Conservation (phyloP, 345 rosid genomes). For the Clarkia xantiana region DNA sequence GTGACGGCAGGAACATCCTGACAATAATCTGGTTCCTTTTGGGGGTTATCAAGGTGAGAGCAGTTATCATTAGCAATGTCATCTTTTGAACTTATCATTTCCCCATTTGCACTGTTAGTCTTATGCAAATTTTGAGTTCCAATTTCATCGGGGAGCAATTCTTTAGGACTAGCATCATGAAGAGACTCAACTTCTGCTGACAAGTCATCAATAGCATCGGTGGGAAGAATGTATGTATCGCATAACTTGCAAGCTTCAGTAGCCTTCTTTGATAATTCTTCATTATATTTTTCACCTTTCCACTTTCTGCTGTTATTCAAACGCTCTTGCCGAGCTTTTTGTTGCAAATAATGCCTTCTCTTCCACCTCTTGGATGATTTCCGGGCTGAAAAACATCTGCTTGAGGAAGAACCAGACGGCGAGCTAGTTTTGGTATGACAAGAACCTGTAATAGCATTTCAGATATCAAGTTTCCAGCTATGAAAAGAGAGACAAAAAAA, state of each 20-base stretch:
- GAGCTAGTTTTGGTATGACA: conserved; percentile 31
- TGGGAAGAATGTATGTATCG: conserved; percentile 11
- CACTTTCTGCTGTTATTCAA: conserved; percentile 82
- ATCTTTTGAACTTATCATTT: conserved; percentile 19
- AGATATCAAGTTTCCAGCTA: neutral
- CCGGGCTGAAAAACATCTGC: conserved; percentile 39
- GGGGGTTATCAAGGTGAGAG: conserved; percentile 14
- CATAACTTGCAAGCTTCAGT: conserved; percentile 18
- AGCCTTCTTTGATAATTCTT: conserved; percentile 21
- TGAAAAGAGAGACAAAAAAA: too few relatives aligned
- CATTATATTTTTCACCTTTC: conserved; percentile 61
- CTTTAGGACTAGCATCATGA: conserved; percentile 29
- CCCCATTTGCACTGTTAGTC: conserved; percentile 25
- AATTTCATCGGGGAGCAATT: conserved; percentile 17
- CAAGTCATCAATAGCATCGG: conserved; percentile 21
- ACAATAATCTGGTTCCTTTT: conserved; percentile 15
- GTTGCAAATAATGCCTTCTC: conserved; percentile 64
- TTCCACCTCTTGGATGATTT: conserved; percentile 86
- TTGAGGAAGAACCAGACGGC: conserved; percentile 31
- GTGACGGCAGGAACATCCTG: conserved; percentile 26
- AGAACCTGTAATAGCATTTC: conserved; percentile 22
- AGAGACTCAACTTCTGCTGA: conserved; percentile 21
- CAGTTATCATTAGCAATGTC: conserved; percentile 18
- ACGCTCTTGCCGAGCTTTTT: conserved; percentile 83
- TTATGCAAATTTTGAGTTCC: conserved; percentile 17